A percentile compares a stretch with the other conserved stretches of the same genome.
phyloP scores from a whole-genome alignment of 192 early-diverging fungal genomes.

The Gonapodya sp. region DNA sequence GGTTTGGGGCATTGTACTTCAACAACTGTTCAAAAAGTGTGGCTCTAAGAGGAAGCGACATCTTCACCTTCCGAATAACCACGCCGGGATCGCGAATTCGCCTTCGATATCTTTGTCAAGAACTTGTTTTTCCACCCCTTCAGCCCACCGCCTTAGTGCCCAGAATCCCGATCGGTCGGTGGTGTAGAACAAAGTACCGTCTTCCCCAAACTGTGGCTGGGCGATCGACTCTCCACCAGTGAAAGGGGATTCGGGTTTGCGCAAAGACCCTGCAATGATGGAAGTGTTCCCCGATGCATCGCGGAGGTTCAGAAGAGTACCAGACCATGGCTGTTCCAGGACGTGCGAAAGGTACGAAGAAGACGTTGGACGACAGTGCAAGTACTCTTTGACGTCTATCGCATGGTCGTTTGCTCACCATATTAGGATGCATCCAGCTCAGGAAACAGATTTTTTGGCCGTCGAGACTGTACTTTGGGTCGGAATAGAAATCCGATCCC shows the following conservation, averaged over 20 bases:
- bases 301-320: conserved; percentile 44
- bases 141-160: conserved; percentile 50
- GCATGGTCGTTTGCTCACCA: no score
- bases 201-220: conserved; percentile 51
- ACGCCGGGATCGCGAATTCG: conserved; percentile 56
- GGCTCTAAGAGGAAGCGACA: conserved; percentile 3
- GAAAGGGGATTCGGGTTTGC: conserved; percentile 14
- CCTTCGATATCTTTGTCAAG: conserved; percentile 37
- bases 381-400: no score
- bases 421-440: conserved; percentile 63
- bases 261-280: not conserved
- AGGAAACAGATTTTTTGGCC: conserved; percentile 46
- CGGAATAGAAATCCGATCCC: conserved; percentile 57
- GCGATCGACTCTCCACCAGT: conserved; percentile 26
- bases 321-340: conserved; percentile 76
- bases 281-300: conserved; percentile 13
- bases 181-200: conserved; percentile 50
- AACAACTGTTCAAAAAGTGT: no score
- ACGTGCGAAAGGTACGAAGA: no score
- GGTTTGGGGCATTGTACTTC: conserved; percentile 1
- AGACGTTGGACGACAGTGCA: no score
- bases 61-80: conserved; percentile 24
- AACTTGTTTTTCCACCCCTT: conserved; percentile 18
- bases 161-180: conserved; percentile 63
- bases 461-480: conserved; percentile 41